These are phyloP conservation scores for Colletotrichum echinochloae DNA, from an alignment of 2,329 filamentous ascomycete species.

Conservation along the genomic window DNA sequence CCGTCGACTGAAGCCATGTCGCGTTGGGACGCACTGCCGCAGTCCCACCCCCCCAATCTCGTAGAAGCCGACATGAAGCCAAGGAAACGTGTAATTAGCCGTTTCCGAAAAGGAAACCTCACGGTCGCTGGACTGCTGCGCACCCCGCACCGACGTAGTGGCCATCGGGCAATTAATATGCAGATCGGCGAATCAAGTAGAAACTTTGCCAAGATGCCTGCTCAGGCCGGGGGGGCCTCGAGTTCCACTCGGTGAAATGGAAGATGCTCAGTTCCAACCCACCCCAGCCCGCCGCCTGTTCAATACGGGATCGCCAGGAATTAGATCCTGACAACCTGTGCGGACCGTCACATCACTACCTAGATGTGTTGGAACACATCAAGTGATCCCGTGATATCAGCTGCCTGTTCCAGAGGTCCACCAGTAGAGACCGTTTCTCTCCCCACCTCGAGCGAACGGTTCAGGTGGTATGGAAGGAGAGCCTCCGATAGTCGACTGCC, in stretches of 20 bases:
- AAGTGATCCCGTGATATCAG: not conserved
- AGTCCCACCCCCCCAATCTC: not conserved
- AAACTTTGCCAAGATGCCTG: not conserved
- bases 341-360: not conserved
- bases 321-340: not conserved
- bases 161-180: not conserved
- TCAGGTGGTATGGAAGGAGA: not conserved
- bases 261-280: not conserved
- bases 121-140: not conserved
- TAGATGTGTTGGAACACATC: not conserved
- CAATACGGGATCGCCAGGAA: not conserved
- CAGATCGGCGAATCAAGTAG: not conserved
- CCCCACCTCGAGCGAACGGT: not conserved
- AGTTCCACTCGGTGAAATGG: not conserved
- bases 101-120: not conserved
- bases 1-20: not conserved
- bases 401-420: not conserved
- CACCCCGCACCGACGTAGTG: not conserved
- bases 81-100: not conserved
- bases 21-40: not conserved
- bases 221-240: not conserved
- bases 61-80: not conserved
- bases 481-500: not conserved
- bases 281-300: not conserved
- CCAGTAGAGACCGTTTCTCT: not conserved